phyloP scores from a whole-genome alignment of 2,329 filamentous ascomycete genomes.

The Penicillium sp. region DNA sequence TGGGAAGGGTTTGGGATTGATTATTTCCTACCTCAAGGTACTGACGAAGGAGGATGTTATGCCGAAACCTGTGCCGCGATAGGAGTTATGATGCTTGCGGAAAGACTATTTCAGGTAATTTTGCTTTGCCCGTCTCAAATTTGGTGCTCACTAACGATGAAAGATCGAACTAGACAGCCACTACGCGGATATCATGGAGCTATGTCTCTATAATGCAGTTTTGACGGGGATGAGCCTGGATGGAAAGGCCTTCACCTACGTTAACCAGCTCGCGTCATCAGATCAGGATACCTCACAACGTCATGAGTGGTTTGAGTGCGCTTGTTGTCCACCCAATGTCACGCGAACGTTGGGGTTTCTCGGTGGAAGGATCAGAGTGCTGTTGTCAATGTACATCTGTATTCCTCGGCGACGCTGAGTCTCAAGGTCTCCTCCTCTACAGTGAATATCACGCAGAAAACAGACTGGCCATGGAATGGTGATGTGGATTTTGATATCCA shows the following conservation, averaged over 20 bases:
- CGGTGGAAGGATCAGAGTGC: slow-evolving; percentile 44
- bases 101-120: slow-evolving; percentile 53
- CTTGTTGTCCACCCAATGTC: slow-evolving; percentile 63
- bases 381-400: slow-evolving; percentile 58
- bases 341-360: slow-evolving; percentile 56
- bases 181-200: slow-evolving; percentile 61
- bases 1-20: slow-evolving; percentile 62
- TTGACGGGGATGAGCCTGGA: slow-evolving; percentile 58
- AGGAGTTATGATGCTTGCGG: slow-evolving; percentile 61
- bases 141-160: background rate
- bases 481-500: slow-evolving; percentile 49
- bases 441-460: slow-evolving; percentile 50
- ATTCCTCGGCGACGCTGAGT: slow-evolving; percentile 49
- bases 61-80: slow-evolving; percentile 62
- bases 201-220: slow-evolving; percentile 61
- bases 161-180: slow-evolving; percentile 51
- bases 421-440: slow-evolving; percentile 22
- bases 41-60: slow-evolving; percentile 63
- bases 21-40: slow-evolving; percentile 59
- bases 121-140: background rate
- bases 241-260: slow-evolving; percentile 61
- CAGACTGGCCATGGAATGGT: slow-evolving; percentile 60
- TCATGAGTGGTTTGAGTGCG: slow-evolving; percentile 59
- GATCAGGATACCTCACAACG: slow-evolving; percentile 51
- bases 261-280: slow-evolving; percentile 60